These are phyloP conservation scores for Mycena maculata DNA, from an alignment of 768 basidiomycete species.

Conservation along the genomic window DNA sequence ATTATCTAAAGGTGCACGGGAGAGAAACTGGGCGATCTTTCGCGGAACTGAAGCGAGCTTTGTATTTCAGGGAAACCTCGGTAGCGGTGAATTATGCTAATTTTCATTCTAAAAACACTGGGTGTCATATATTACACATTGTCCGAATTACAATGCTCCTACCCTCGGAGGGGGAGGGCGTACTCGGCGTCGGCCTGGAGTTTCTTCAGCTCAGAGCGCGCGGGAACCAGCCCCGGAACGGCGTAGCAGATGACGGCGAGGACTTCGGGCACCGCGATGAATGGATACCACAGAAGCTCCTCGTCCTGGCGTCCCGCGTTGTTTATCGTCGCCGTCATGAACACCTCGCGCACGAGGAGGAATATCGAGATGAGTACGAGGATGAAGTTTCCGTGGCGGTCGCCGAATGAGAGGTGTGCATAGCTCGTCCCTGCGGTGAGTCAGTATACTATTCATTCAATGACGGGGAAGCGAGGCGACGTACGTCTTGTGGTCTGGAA, in stretches of 20 bases:
- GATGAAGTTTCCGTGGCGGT: constrained; percentile 16
- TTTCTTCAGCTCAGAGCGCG: constrained; percentile 11
- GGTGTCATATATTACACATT: no score
- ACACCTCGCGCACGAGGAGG: constrained; percentile 23
- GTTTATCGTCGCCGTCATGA: constrained; percentile 11
- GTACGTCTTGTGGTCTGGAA: constrained; percentile 1
- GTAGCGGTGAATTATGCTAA: no score
- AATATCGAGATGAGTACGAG: constrained; percentile 22
- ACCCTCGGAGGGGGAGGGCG: background rate
- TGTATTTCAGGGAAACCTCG: no score
- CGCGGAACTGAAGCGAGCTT: no score
- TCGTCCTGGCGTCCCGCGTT: constrained; percentile 4
- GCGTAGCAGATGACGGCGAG: constrained; percentile 22
- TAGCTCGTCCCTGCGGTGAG: background rate
- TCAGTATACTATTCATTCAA: no score
- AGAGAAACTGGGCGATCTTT: no score
- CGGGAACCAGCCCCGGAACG: constrained; percentile 20
- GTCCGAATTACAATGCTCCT: no score
- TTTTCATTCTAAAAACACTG: no score
- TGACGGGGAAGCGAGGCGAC: background rate
- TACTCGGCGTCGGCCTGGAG: background rate
- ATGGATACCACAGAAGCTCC: constrained; percentile 25
- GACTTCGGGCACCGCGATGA: constrained; percentile 24
- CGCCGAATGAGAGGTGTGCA: background rate
- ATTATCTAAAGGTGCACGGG: no score